Evolutionary conservation across 208 protist genomes (phyloP).

Genomic region (Leishmania turanica): DNA sequence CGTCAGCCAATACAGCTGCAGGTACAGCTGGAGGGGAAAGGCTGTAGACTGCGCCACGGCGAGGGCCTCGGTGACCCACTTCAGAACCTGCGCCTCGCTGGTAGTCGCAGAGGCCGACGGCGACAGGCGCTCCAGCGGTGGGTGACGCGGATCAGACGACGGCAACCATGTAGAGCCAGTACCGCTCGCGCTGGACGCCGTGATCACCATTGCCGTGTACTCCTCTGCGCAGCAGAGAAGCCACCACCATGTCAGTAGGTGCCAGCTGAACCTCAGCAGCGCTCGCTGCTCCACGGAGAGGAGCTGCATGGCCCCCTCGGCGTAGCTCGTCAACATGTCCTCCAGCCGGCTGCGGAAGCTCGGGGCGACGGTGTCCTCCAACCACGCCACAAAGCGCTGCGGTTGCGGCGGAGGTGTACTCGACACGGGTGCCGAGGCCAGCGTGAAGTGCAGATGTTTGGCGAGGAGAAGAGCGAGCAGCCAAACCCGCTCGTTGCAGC

Average conservation of each 20-base stretch:
- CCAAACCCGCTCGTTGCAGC: constrained; percentile 52
- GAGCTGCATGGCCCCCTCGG: constrained; percentile 42
- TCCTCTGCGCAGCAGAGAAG: constrained; percentile 31
- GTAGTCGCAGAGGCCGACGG: not conserved
- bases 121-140: not conserved
- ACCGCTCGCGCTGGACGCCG: not conserved
- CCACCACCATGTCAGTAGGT: constrained; percentile 45
- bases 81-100: not conserved
- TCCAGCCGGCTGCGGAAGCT: constrained; percentile 26
- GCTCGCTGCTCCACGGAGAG: constrained; percentile 41
- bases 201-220: not conserved
- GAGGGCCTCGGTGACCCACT: not conserved
- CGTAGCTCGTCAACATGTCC: constrained; percentile 31
- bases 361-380: not conserved
- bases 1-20: constrained; percentile 47
- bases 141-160: not conserved
- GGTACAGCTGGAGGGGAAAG: constrained; percentile 46
- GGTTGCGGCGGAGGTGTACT: not conserved
- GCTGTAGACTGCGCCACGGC: constrained; percentile 8
- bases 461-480: constrained; percentile 46
- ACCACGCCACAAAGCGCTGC: not conserved
- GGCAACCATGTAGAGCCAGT: not conserved
- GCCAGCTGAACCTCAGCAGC: constrained; percentile 51
- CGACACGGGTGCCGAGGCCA: not conserved
- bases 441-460: constrained; percentile 20